Percentiles rank a stretch among this genome's conserved stretches.
phyloP scores from a whole-genome alignment of 768 basidiomycete species.

The Candolleomyces aberdarensis region DNA sequence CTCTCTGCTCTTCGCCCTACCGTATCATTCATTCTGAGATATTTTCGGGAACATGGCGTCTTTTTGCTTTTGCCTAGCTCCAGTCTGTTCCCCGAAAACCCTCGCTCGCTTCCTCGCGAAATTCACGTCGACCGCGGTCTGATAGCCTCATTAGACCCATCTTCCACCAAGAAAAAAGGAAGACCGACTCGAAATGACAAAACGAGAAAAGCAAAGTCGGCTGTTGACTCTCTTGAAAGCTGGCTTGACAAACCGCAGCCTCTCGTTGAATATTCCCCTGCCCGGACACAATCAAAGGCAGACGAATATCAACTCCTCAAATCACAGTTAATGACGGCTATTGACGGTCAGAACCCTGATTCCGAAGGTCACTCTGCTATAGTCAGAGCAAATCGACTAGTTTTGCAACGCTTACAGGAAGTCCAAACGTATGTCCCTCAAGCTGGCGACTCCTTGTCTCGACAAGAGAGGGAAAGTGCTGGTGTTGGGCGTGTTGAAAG shows the following conservation, averaged over 20 bases:
- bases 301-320: constrained; percentile 33
- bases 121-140: constrained; percentile 46
- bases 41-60: constrained; percentile 29
- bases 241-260: constrained; percentile 32
- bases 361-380: constrained; percentile 31
- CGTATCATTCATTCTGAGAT: constrained; percentile 17
- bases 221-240: constrained; percentile 45
- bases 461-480: constrained; percentile 13
- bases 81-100: constrained; percentile 48
- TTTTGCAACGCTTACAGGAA: constrained; percentile 51
- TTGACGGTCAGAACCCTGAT: constrained; percentile 18
- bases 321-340: constrained; percentile 37
- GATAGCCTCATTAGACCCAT: constrained; percentile 19
- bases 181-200: constrained; percentile 63
- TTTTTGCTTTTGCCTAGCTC: constrained; percentile 64
- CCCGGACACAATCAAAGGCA: background rate
- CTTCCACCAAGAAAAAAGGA: constrained; percentile 51
- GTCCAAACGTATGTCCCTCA: constrained; percentile 45
- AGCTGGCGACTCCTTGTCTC: constrained; percentile 22
- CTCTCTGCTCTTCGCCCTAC: constrained; percentile 36
- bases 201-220: constrained; percentile 48
- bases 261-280: background rate
- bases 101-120: constrained; percentile 68
- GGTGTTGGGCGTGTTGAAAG: constrained; percentile 47
- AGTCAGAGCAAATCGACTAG: constrained; percentile 42